A percentile compares a stretch with the other conserved stretches of the same genome.
Conservation (phyloP, 1,139 yeast species). For the Sugiyamaella grinbergsii region DNA sequence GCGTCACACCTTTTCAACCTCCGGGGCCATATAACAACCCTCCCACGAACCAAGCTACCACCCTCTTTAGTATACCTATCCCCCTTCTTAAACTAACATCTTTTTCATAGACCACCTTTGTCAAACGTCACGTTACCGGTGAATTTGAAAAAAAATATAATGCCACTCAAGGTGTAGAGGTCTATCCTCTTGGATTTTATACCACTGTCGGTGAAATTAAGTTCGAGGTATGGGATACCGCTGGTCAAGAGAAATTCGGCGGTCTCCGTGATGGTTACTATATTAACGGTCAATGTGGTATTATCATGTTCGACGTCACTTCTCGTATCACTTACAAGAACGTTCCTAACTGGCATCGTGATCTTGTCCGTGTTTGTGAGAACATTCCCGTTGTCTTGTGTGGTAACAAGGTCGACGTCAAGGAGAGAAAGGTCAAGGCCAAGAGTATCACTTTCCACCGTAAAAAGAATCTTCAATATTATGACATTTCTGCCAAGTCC, state of each 20-base stretch:
- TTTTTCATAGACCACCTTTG: constrained; percentile 83
- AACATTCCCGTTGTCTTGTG: constrained; percentile 98
- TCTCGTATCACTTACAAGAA: constrained; percentile 99
- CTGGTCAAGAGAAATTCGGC: constrained; percentile 99
- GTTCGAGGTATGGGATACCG: constrained; percentile 99
- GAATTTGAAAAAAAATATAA: constrained; percentile 99
- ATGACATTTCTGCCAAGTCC: constrained; percentile 99
- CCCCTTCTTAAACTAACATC: constrained; percentile 20
- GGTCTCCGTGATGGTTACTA: constrained; percentile 99
- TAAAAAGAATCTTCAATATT: constrained; percentile 99
- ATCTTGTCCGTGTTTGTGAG: constrained; percentile 98
- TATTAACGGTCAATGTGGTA: constrained; percentile 99
- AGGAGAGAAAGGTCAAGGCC: constrained; percentile 99
- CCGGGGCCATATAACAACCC: no score
- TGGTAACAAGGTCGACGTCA: constrained; percentile 99
- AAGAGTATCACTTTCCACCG: constrained; percentile 99
- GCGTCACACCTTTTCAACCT: no score
- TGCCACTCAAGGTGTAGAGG: constrained; percentile 99
- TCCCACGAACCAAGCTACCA: no score
- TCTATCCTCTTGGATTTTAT: constrained; percentile 97
- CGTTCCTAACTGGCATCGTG: constrained; percentile 99
- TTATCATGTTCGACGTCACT: constrained; percentile 99
- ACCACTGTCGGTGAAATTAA: constrained; percentile 98
- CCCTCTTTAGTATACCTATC: no score
- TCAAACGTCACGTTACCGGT: constrained; percentile 99